Evolutionary conservation across 2,329 filamentous ascomycete genomes (phyloP).

Genomic region (Stagonosporopsis chrysanthemi): DNA sequence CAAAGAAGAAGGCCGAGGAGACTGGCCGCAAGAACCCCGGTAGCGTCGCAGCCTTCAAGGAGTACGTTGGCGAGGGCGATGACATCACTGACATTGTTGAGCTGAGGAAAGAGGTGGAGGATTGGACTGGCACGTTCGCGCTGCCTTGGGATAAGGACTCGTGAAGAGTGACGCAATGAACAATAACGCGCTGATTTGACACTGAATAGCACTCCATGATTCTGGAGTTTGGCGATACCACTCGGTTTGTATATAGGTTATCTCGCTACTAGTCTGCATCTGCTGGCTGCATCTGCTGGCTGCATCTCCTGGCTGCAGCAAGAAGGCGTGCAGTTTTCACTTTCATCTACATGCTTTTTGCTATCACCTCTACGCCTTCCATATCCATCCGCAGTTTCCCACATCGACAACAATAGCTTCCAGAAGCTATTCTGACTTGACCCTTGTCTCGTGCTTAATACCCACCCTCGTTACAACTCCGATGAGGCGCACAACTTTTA

Average conservation of each 20-base stretch:
- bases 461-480: neutral
- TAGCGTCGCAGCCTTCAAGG: slow-evolving; percentile 51
- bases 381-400: neutral
- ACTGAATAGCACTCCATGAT: slow-evolving; percentile 19
- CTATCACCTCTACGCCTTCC: neutral
- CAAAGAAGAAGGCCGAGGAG: slow-evolving; percentile 49
- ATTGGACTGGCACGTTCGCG: slow-evolving; percentile 53
- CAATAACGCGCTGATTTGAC: slow-evolving; percentile 7
- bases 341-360: slow-evolving; percentile 14
- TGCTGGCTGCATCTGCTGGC: slow-evolving; percentile 13
- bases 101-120: slow-evolving; percentile 51
- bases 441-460: neutral
- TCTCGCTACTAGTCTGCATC: slow-evolving; percentile 10
- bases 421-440: neutral
- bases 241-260: slow-evolving; percentile 26
- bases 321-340: slow-evolving; percentile 1
- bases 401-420: neutral
- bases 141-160: slow-evolving; percentile 49
- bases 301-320: too few relatives aligned
- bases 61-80: slow-evolving; percentile 52
- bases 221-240: slow-evolving; percentile 30
- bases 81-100: slow-evolving; percentile 53
- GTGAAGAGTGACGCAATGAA: slow-evolving; percentile 16
- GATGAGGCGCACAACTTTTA: too few relatives aligned
- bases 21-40: slow-evolving; percentile 49